Percentiles rank a stretch among this genome's conserved stretches.
Conservation (phyloP, 176 grass and related monocot species). For the Themeda triandra region DNA sequence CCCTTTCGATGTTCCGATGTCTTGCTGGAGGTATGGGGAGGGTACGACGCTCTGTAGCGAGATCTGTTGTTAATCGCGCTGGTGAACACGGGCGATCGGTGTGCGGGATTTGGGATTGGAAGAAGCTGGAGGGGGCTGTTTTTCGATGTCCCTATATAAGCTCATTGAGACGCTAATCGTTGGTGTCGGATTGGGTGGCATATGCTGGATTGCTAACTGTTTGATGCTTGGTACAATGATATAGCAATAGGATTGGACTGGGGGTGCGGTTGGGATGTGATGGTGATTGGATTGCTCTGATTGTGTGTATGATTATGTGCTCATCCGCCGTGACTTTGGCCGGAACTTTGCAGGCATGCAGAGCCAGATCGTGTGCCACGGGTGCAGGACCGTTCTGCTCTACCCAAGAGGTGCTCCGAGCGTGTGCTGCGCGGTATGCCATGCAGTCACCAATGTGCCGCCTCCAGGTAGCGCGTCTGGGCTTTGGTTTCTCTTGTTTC, state of each 20-base stretch:
- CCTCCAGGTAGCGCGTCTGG: conserved; percentile 49
- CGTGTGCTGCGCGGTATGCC: neutral
- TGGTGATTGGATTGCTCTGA: neutral
- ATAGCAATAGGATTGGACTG: neutral
- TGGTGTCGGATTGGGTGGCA: neutral
- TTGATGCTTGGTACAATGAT: neutral
- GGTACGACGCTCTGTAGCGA: neutral
- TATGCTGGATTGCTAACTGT: neutral
- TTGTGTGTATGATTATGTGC: neutral
- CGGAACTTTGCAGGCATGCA: conserved; percentile 50
- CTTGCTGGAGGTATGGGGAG: neutral
- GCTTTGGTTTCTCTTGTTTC: neutral
- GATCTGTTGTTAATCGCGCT: neutral
- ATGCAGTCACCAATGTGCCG: neutral
- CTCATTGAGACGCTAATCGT: neutral
- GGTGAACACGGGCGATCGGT: neutral
- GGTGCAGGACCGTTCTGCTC: conserved; percentile 66
- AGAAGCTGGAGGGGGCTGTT: neutral
- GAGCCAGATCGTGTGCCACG: conserved; percentile 80
- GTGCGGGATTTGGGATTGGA: neutral
- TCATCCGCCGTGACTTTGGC: neutral
- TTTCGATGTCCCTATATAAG: neutral
- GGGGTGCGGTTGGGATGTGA: neutral
- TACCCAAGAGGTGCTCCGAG: conserved; percentile 31
- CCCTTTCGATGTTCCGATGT: neutral